Conservation (phyloP, 306 rosid species). For the Abrus precatorius region DNA sequence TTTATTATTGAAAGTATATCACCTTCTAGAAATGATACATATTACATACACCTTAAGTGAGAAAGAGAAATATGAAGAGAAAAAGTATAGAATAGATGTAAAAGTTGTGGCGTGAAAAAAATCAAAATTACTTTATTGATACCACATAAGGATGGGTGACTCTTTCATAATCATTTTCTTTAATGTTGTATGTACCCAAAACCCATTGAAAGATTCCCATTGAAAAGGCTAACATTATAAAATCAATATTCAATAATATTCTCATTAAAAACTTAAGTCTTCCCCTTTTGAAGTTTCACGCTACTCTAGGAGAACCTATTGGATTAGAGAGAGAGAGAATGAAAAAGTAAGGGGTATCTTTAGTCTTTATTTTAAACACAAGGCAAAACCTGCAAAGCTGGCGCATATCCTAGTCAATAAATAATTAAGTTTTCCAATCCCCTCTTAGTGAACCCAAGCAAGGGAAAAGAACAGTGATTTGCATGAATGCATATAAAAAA, state of each 20-base stretch:
- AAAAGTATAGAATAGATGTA: background rate
- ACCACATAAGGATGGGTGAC: conserved; percentile 29
- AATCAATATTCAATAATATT: conserved; percentile 36
- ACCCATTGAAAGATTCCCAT: conserved; percentile 38
- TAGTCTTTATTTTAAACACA: conserved; percentile 29
- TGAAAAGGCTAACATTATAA: conserved; percentile 52
- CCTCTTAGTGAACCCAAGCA: conserved; percentile 21
- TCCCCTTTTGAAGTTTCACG: conserved; percentile 50
- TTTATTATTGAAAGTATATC: background rate
- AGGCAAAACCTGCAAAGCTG: conserved; percentile 40
- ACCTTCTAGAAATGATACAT: background rate
- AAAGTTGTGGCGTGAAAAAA: background rate
- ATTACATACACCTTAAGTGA: background rate
- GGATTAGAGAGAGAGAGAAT: conserved; percentile 37
- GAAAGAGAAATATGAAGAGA: background rate
- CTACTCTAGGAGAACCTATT: conserved; percentile 45
- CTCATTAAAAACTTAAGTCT: conserved; percentile 30
- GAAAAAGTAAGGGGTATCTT: conserved; percentile 24
- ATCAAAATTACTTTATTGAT: background rate
- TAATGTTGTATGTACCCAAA: conserved; percentile 27
- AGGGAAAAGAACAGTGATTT: conserved; percentile 33
- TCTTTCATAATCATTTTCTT: conserved; percentile 31
- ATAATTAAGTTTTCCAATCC: conserved; percentile 37
- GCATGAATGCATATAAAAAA: conserved; percentile 17
- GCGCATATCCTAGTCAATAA: conserved; percentile 44